These are phyloP conservation scores for Alternaria sp. DNA, from an alignment of 2,329 filamentous ascomycete genomes.

Conservation along the genomic window DNA sequence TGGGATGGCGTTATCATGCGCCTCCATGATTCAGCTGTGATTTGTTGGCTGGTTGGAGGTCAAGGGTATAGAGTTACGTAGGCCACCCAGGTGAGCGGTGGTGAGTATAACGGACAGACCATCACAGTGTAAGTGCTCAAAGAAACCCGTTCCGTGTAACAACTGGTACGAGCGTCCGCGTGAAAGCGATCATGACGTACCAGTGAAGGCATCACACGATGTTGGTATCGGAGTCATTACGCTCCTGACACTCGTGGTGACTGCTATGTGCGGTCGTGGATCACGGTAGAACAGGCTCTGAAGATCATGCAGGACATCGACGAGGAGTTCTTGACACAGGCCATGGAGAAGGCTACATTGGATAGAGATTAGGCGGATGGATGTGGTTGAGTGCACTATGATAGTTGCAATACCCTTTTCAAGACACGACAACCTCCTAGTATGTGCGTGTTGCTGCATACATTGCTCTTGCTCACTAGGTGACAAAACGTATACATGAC, in stretches of 20 bases:
- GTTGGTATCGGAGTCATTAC: rapidly evolving
- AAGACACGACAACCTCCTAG: too few relatives aligned
- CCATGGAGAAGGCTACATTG: too few relatives aligned
- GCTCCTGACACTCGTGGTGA: rapidly evolving
- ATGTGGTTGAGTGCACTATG: too few relatives aligned
- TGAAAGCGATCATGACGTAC: neutral
- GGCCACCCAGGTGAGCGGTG: neutral
- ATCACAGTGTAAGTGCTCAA: neutral
- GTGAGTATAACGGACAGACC: neutral
- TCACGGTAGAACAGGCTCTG: too few relatives aligned
- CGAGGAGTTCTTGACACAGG: too few relatives aligned
- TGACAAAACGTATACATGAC: too few relatives aligned
- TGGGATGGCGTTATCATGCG: neutral
- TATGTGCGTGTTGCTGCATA: too few relatives aligned
- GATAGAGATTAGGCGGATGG: too few relatives aligned
- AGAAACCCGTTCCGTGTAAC: neutral
- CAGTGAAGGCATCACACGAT: neutral
- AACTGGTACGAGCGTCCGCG: rapidly evolving
- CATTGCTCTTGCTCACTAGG: too few relatives aligned
- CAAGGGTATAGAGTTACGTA: too few relatives aligned
- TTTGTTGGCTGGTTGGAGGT: neutral
- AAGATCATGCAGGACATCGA: too few relatives aligned
- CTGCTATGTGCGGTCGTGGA: neutral
- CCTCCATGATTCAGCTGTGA: neutral
- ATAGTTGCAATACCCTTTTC: too few relatives aligned